Evolutionary conservation across 2,329 filamentous ascomycete species (phyloP).

Genomic region (Blumeria graminis): DNA sequence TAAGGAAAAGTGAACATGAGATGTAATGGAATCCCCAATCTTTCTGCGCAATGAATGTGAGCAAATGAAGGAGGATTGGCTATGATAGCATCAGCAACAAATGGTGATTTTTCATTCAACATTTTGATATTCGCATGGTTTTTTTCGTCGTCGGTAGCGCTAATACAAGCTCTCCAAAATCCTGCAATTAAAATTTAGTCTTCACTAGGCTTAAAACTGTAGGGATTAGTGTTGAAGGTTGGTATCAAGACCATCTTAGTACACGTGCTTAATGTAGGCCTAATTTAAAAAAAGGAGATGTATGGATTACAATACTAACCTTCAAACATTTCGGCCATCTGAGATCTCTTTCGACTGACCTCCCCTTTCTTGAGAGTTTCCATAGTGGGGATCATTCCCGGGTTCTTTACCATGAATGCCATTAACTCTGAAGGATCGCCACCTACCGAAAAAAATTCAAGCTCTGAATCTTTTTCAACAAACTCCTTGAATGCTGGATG

Average conservation of each 20-base stretch:
- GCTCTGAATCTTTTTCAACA: slow-evolving; percentile 42
- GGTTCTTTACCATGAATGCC: slow-evolving; percentile 70
- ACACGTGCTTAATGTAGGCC: too few species aligned
- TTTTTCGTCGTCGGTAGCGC: slow-evolving; percentile 43
- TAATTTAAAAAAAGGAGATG: not conserved
- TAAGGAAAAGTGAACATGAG: slow-evolving; percentile 82
- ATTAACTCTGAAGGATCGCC: slow-evolving; percentile 62
- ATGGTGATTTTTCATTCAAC: slow-evolving; percentile 35
- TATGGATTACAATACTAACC: slow-evolving; percentile 12
- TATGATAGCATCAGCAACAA: slow-evolving; percentile 59
- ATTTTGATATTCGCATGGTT: slow-evolving; percentile 36
- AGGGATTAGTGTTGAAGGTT: too few species aligned
- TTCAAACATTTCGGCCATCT: slow-evolving; percentile 63
- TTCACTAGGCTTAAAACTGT: too few species aligned
- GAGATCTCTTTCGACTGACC: slow-evolving; percentile 37
- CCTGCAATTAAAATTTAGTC: slow-evolving; percentile 12
- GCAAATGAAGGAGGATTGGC: slow-evolving; percentile 62
- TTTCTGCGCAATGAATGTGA: slow-evolving; percentile 58
- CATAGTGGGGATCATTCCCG: slow-evolving; percentile 49
- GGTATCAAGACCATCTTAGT: too few species aligned
- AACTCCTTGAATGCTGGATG: slow-evolving; percentile 58
- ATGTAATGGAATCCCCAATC: slow-evolving; percentile 51
- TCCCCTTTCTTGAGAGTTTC: slow-evolving; percentile 52
- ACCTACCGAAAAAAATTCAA: slow-evolving; percentile 63
- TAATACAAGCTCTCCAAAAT: slow-evolving; percentile 59